Base-by-base conservation (phyloP, 2,329 filamentous ascomycete species). In the Dactylonectria estremocensis region DNA sequence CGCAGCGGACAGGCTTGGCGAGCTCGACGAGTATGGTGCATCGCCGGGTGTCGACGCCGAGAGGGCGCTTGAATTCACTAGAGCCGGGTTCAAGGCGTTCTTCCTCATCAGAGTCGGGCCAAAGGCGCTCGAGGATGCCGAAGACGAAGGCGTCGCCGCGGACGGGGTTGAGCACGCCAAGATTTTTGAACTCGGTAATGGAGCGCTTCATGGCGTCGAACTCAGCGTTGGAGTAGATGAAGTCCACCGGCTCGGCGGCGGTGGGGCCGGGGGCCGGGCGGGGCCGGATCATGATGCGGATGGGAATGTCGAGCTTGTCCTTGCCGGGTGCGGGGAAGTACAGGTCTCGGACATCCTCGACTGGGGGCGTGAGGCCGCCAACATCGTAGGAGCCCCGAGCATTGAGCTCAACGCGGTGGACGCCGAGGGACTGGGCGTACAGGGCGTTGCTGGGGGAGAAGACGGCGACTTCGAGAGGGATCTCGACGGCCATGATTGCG, bases 91-190 rank as follows among this genome's bases (percentile, higher is more conserved):
- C 43, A 20, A 59, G 50, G 22, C 67, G 58, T 35, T 60, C 66
- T 7, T 28, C 24, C 4, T 46, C 50, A 0, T 22, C 13, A 11
- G 11, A 55, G 3, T 55, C 70, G 2, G 63, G 48, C 3, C 45
- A 40, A 20, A 60, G 50, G 22, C 67, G 58, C 37, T 60, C 66
- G 13, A 89, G 68, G 2, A 86, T 77, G 5, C 88, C 88, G 69
- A 90, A 88, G 8, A 90, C 87, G 70, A 90, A 90, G 1, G 86
- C 87, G 68, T 90, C 88, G 4, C 86, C 86, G 14, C 80, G 79
- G 2, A 72, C 69, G 0, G 77, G 69, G 28, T 80, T 72, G 59
- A 89, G 73, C 3, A 82, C 64, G 0, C 80, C 80, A 0, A 80
- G 74, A 1, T 71, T 70, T 54, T 79, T 81, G 73, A 88, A 83